A percentile compares a stretch with the other conserved stretches of the same genome.
Evolutionary conservation across 345 rosid species (phyloP).

Genomic region (Populus alba): DNA sequence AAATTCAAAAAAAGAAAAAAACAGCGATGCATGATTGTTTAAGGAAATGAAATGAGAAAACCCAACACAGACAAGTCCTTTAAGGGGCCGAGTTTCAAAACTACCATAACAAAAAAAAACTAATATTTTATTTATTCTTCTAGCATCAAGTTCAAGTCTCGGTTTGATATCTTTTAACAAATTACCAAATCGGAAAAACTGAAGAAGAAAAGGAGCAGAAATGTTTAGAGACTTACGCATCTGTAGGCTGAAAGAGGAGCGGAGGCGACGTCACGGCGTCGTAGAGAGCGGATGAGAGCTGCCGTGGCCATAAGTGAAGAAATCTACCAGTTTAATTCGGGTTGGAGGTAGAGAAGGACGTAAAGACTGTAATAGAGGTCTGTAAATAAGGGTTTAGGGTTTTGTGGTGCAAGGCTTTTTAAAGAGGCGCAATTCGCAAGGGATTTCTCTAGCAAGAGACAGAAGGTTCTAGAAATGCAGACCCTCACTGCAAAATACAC

Average conservation of each 20-base stretch:
- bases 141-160: not conserved
- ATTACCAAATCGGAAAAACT: not conserved
- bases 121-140: not conserved
- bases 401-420: not conserved
- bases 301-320: slow-evolving; percentile 54
- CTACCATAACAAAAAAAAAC: not conserved
- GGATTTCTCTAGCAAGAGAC: not conserved
- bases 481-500: not conserved
- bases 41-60: not conserved
- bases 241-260: slow-evolving; percentile 56
- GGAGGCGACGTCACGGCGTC: slow-evolving; percentile 63
- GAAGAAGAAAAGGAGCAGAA: not conserved
- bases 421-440: not conserved
- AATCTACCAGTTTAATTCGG: not conserved
- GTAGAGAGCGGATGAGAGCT: slow-evolving; percentile 57
- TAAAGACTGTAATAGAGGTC: not conserved
- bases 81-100: not conserved
- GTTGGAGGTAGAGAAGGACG: too few relatives aligned
- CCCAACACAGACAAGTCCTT: not conserved
- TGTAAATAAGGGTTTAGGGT: slow-evolving; percentile 23
- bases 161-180: not conserved
- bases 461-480: slow-evolving; percentile 13
- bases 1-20: not conserved
- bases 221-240: slow-evolving; percentile 44
- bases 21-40: not conserved